Base-by-base conservation (phyloP, 331 rosid species). In the Saraca asoca region DNA sequence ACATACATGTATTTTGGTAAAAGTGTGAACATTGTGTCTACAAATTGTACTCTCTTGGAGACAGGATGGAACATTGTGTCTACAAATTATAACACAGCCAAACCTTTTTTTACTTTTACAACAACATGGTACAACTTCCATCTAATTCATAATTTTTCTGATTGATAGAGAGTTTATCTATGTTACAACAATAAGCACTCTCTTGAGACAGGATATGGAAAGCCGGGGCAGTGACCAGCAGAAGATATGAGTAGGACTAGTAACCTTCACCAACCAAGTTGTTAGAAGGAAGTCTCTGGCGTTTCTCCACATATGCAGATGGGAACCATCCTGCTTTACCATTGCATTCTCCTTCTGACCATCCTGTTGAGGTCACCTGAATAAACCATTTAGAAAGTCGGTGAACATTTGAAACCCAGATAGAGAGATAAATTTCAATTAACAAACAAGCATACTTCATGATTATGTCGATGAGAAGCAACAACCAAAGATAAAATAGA, bases 301-400 rank as follows among this genome's bases (percentile, higher is more conserved):
- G 86, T 83, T 82, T 94, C 87, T 88, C 97, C 44, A 89, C 97
- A 43, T 71, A 88, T 45, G 77, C 76, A 10, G 92, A 84, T 61
- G 99, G 97, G 80, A 94, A 94, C 99, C 98, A 90, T 62, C 98
- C 98, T 7, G 84, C 90, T 57, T 66, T 81, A 16, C 98, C 97
- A 31, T 79, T 88, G 82, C 90, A 89, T 80, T 92, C 96, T 63
- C 98, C 98, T 84, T 92, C 98, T 44, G 98, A 83, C 98, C 99
- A 94, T 33, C 99, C 99, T 46, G 92, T 41, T 53, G 82, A 62
- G 55, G 63, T 88, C 77, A 90, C 89, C 97, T 94, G 87, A 2
- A 44, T 58, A 59, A 24, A 61, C 17, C 70, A 63, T 45, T 31
- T 41, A 13, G 48, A 69, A 41, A 50, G 58, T 58, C 46, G 39